phyloP scores from a whole-genome alignment of 2,329 filamentous ascomycete species.

The Penicillium glabrum region DNA sequence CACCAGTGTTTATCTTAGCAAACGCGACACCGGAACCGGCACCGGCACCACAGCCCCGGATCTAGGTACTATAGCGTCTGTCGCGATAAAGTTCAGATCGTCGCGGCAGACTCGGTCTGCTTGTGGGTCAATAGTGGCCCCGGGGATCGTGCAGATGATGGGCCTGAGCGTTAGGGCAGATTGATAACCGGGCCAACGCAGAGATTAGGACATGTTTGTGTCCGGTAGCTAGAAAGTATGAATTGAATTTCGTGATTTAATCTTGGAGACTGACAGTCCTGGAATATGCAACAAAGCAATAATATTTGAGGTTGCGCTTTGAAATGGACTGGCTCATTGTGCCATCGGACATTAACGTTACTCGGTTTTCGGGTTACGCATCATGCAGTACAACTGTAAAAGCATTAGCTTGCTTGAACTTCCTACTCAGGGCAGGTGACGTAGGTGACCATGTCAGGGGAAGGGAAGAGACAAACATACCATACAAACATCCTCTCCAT shows the following conservation, averaged over 20 bases:
- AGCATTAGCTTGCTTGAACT: not conserved
- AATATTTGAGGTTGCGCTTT: not conserved
- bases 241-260: not conserved
- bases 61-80: not conserved
- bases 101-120: slow-evolving; percentile 6
- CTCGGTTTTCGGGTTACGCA: slow-evolving; percentile 18
- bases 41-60: not conserved
- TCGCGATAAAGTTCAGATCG: slow-evolving; percentile 3
- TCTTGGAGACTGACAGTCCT: not conserved
- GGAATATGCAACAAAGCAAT: not conserved
- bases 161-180: slow-evolving; percentile 11
- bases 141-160: not conserved
- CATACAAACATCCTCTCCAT: slow-evolving; percentile 58
- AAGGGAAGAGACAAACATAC: slow-evolving; percentile 29
- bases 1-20: not conserved
- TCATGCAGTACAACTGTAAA: slow-evolving; percentile 29
- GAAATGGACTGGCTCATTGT: not conserved
- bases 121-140: slow-evolving; percentile 2
- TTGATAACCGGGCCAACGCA: slow-evolving; percentile 10
- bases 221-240: not conserved
- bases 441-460: not conserved
- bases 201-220: slow-evolving; percentile 9
- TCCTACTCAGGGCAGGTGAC: not conserved
- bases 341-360: slow-evolving; percentile 2
- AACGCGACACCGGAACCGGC: not conserved